A percentile compares a stretch with the other conserved stretches of the same genome.
phyloP scores from a whole-genome alignment of 345 rosid genomes.

The Combretum micranthum region DNA sequence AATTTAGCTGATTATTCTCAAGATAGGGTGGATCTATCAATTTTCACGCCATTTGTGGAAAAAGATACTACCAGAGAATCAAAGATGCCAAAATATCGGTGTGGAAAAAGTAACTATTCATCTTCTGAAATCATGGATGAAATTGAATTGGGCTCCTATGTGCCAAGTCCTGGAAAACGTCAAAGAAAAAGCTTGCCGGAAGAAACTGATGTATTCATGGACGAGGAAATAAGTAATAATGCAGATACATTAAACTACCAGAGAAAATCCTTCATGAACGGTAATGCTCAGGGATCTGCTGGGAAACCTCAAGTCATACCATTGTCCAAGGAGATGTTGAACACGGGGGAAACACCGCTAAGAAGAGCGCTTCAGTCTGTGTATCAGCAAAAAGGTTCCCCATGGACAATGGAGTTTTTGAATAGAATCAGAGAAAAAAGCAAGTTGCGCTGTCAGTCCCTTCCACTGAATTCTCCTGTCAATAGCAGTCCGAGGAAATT shows the following conservation, averaged over 20 bases:
- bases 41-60: conserved; percentile 33
- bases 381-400: conserved; percentile 51
- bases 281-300: conserved; percentile 28
- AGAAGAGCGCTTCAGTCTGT: conserved; percentile 53
- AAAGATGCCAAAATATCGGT: conserved; percentile 41
- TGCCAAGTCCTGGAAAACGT: conserved; percentile 22
- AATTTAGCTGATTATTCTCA: conserved; percentile 30
- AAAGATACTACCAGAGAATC: conserved; percentile 36
- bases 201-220: conserved; percentile 17
- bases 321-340: conserved; percentile 40
- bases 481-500: no score
- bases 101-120: conserved; percentile 23
- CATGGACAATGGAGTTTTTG: conserved; percentile 93
- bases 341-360: conserved; percentile 49
- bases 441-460: conserved; percentile 52
- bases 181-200: conserved; percentile 16
- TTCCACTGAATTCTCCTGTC: conserved; percentile 35
- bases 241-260: conserved; percentile 25
- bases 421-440: conserved; percentile 76
- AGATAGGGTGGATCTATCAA: conserved; percentile 23
- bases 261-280: conserved; percentile 32
- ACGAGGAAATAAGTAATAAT: conserved; percentile 15
- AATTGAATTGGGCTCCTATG: conserved; percentile 30
- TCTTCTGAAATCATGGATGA: conserved; percentile 43
- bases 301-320: conserved; percentile 25